phyloP scores from a whole-genome alignment of 495 filamentous ascomycete species.

The Tetracladium marchalianum region DNA sequence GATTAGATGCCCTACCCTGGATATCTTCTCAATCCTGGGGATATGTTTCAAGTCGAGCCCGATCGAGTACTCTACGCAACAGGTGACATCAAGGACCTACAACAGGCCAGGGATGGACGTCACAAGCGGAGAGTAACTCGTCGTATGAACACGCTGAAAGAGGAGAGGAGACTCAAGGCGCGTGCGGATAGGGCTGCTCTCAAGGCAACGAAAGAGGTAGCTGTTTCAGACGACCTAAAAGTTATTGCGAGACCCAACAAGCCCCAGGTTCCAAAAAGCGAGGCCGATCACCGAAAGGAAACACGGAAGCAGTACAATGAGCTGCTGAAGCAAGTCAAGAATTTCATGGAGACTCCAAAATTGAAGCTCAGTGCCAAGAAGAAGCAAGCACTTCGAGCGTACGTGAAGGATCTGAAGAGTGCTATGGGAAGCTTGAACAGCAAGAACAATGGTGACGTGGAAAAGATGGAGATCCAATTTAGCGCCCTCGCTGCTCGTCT shows the following conservation, averaged over 20 bases:
- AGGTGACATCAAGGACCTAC: slow-evolving; percentile 52
- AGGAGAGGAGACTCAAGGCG: not conserved
- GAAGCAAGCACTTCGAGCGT: slow-evolving; percentile 52
- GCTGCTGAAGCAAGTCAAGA: slow-evolving; percentile 44
- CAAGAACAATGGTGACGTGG: slow-evolving; percentile 17
- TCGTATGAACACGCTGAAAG: slow-evolving; percentile 7
- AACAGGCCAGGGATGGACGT: slow-evolving; percentile 6
- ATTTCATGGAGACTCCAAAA: slow-evolving; percentile 35
- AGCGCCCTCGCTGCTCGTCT: slow-evolving; percentile 15
- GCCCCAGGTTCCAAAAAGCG: not conserved
- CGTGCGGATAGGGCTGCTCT: slow-evolving; percentile 5
- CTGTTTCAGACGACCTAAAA: not conserved
- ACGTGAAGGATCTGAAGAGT: slow-evolving; percentile 41
- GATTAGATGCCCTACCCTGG: slow-evolving; percentile 79
- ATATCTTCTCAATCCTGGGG: slow-evolving; percentile 93
- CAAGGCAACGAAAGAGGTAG: slow-evolving; percentile 3
- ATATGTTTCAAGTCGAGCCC: slow-evolving; percentile 92
- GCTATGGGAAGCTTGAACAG: slow-evolving; percentile 40
- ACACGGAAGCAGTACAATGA: slow-evolving; percentile 19
- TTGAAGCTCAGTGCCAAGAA: slow-evolving; percentile 39
- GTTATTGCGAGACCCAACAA: not conserved
- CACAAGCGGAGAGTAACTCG: not conserved
- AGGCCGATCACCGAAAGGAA: slow-evolving; percentile 1
- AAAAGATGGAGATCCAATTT: slow-evolving; percentile 29
- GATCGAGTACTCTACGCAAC: slow-evolving; percentile 83